phyloP scores from a whole-genome alignment of 345 rosid species.

The Anastatica hierochuntica region DNA sequence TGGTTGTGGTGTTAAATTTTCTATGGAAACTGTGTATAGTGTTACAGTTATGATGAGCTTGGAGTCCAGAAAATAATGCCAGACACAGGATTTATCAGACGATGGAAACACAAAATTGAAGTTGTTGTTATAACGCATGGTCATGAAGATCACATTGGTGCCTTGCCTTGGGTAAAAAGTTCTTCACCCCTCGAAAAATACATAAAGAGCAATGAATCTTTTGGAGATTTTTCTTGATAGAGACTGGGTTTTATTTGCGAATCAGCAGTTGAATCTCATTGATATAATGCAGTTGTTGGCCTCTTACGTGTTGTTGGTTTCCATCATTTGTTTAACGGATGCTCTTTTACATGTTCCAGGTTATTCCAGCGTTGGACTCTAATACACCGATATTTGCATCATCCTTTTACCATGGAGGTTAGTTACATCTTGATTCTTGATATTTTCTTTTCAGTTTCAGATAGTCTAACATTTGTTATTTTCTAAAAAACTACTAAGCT shows the following conservation, averaged over 20 bases:
- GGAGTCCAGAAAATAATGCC: constrained; percentile 94
- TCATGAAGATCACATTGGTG: constrained; percentile 99
- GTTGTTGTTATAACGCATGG: constrained; percentile 97
- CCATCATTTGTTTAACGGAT: background rate
- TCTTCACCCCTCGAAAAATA: constrained; percentile 26
- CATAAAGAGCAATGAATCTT: background rate
- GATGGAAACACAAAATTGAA: constrained; percentile 95
- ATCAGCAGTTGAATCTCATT: background rate
- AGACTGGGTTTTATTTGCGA: background rate
- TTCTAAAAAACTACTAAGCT: background rate
- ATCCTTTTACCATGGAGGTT: constrained; percentile 99
- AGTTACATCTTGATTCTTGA: background rate
- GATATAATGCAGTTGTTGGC: background rate
- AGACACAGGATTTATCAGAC: constrained; percentile 87
- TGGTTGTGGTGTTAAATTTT: constrained; percentile 4
- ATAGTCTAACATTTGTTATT: background rate
- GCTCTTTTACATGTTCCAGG: constrained; percentile 43
- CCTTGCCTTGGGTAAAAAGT: constrained; percentile 98
- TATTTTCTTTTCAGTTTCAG: background rate
- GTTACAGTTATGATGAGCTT: constrained; percentile 77
- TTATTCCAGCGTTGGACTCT: constrained; percentile 83
- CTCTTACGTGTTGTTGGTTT: background rate
- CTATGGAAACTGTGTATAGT: no score
- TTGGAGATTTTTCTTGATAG: no score
- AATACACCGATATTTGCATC: constrained; percentile 83